Base-by-base conservation (phyloP, 441 rosid species). In the Bocquillonia castaneifolia region DNA sequence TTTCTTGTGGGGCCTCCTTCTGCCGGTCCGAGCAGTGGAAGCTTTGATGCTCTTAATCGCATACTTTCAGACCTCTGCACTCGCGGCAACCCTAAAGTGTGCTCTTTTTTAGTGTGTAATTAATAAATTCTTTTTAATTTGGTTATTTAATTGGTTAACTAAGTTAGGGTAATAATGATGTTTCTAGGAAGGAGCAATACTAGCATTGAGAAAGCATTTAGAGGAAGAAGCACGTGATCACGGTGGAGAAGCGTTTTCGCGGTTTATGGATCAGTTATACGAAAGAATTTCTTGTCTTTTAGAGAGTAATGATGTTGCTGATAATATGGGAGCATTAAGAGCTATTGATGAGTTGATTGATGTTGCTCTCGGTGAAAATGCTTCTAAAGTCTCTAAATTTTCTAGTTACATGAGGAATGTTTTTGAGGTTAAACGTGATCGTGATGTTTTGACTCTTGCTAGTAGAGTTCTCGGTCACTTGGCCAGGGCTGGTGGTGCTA, bases 401-500 rank as follows among this genome's bases (percentile, higher is more conserved):
- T 84, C 99, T 13, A 77, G 57, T 74, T 89, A 88, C 39, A 85
- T 91, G 89, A 78, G 93, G 74, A 80, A 66, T 14, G 91, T 88
- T 55, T 91, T 95, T 44, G 99, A 89, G 63, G 82, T 76, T 44
- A 95, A 89, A 82, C 92, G 95, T 54, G 99, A 92, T 74, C 88
- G 81, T 44, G 94, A 90, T 56, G 87, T 87, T 69, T 79, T 95
- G 81, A 83, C 87, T 69, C 96, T 87, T 86, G 97, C 97, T 68
- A 95, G 98, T 81, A 78, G 76, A 81, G 99, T 95, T 71, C 86
- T 95, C 77, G 99, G 99, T 34, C 99, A 95, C 73, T 87, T 95
- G 72, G 98, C 98, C 13, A 85, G 96, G 84, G 93, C 97, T 10
- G 98, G 99, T 64, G 99, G 99, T 60, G 96, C 95, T 44, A 93